phyloP scores from a whole-genome alignment of 148 eudicot genomes.

The Vaccinium myrtillus region DNA sequence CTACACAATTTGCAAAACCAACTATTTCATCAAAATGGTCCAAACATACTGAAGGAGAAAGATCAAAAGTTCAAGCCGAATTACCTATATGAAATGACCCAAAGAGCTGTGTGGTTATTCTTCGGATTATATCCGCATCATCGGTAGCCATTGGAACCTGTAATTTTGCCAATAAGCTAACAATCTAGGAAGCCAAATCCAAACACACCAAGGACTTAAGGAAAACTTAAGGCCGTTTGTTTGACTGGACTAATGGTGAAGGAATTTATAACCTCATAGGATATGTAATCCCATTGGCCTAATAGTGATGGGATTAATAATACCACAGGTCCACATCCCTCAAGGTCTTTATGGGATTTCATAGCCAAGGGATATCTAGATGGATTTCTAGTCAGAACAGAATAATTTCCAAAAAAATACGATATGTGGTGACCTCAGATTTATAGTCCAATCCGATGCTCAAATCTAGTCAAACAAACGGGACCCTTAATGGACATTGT shows the following conservation, averaged over 20 bases:
- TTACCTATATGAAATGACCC: constrained; percentile 68
- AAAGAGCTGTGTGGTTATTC: constrained; percentile 69
- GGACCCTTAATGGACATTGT: background rate
- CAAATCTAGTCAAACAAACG: background rate
- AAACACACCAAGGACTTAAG: background rate
- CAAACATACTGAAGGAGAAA: background rate
- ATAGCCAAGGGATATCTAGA: background rate
- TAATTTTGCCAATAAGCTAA: constrained; percentile 12
- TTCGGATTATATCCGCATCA: constrained; percentile 73
- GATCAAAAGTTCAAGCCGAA: constrained; percentile 13
- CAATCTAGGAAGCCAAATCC: constrained; percentile 15
- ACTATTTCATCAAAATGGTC: background rate
- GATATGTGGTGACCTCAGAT: background rate
- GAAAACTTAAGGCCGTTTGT: background rate
- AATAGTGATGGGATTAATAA: background rate
- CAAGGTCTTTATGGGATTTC: background rate
- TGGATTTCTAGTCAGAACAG: background rate
- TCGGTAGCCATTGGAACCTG: constrained; percentile 90
- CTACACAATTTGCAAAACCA: background rate
- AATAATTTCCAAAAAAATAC: background rate
- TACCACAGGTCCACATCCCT: background rate
- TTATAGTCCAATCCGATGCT: background rate
- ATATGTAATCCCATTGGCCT: background rate
- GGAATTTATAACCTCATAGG: background rate
- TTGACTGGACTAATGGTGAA: background rate